These are phyloP conservation scores for Xanthoparmelia taractica DNA, from an alignment of 495 filamentous ascomycete species.

Conservation along the genomic window DNA sequence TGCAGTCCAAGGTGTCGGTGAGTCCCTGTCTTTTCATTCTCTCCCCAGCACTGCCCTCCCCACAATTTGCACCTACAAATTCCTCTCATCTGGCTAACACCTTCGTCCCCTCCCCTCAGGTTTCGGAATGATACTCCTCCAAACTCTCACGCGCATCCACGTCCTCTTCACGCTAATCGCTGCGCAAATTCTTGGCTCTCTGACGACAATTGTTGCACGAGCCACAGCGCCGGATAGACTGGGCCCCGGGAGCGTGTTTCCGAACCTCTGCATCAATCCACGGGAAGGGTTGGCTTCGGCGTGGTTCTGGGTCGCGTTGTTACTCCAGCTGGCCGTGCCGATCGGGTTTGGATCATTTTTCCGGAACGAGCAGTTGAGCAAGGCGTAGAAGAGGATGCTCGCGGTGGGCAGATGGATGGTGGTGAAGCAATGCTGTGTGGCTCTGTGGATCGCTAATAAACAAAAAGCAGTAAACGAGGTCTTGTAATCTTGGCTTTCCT, in stretches of 20 bases:
- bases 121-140: conserved; percentile 56
- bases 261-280: conserved; percentile 44
- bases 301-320: conserved; percentile 59
- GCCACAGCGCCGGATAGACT: conserved; percentile 51
- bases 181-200: conserved; percentile 48
- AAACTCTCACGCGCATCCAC: conserved; percentile 55
- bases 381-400: conserved; percentile 36
- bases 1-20: conserved; percentile 48
- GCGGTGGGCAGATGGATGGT: neutral
- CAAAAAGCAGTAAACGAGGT: no score
- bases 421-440: neutral
- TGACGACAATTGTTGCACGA: conserved; percentile 52
- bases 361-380: conserved; percentile 55
- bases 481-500: no score
- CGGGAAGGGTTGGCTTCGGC: conserved; percentile 43
- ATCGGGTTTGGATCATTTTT: conserved; percentile 55
- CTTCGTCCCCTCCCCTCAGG: conserved; percentile 17
- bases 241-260: conserved; percentile 56
- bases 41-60: neutral
- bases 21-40: neutral
- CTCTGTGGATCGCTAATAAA: no score
- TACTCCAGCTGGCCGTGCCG: conserved; percentile 55
- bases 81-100: neutral
- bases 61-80: neutral
- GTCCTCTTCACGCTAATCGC: conserved; percentile 47